Evolutionary conservation across 2,329 filamentous ascomycete species (phyloP), one percentile per base, ranked within the genome.

Genomic region (Bipolaris oryzae): DNA sequence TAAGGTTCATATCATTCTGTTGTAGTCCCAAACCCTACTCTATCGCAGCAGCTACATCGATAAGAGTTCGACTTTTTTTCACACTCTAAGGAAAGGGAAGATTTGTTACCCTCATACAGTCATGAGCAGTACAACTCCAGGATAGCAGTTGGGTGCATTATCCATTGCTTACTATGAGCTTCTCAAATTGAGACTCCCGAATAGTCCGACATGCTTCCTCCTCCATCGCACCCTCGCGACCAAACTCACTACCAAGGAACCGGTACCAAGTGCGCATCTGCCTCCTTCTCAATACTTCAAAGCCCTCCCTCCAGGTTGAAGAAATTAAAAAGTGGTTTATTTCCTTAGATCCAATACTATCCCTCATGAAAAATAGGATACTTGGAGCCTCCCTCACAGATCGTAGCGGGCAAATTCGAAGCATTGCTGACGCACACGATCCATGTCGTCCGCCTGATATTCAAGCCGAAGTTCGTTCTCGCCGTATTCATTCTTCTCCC

Each of bases 381-480:
- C 28, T 5, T 51, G 2, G 21, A 9, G 13, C 34, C 42, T 28
- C 39, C 51, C 5, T 37, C 23, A 3, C 52, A 55, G 23, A 34
- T 41, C n/a, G 25, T 34, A 3, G 47, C 28, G 20, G 21, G 21
- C 20, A n/a, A 35, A 46, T 20, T 51, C n/a, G 20, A 46, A 23
- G 42, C 54, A 57, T 13, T 39, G 38, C 15, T 33, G 49, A 7
- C 49, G 43, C 43, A 39, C 3, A n/a, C 44, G 39, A 18, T 34
- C 10, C 6, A 11, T 7, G 15, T 13, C 16, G 18, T 53, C 38
- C 23, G 11, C 41, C 16, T 3, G 10, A 18, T 42, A 56, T 20
- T 56, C 46, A 28, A 20, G 18, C 7, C 53, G 53, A 11, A 37
- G 42, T 25, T 43, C 7, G 16, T 35, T 37, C 3, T 42, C 31